Percentiles rank a stretch among this genome's conserved stretches.
phyloP scores from a whole-genome alignment of 805 yeast species.

The Zygoascus tannicola region DNA sequence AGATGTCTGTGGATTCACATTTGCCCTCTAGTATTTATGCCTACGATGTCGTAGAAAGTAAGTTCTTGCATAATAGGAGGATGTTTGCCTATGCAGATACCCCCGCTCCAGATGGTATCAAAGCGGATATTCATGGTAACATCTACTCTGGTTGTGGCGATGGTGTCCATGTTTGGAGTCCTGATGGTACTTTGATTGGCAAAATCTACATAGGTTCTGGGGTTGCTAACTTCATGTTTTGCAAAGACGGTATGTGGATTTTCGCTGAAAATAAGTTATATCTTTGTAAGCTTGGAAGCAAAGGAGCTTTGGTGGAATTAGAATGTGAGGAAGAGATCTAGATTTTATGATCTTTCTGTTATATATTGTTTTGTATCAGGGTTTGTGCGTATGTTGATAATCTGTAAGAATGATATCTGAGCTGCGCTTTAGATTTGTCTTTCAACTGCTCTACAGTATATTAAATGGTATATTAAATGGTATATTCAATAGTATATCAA shows the following conservation, averaged over 20 bases:
- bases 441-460: too few species aligned
- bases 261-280: background rate
- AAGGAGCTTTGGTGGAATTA: background rate
- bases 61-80: slow-evolving; percentile 14
- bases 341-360: too few species aligned
- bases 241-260: slow-evolving; percentile 10
- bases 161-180: slow-evolving; percentile 24
- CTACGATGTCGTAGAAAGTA: slow-evolving; percentile 18
- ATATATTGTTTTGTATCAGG: too few species aligned
- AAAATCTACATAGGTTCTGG: slow-evolving; percentile 21
- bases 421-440: too few species aligned
- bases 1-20: slow-evolving; percentile 2
- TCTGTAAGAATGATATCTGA: too few species aligned
- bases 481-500: too few species aligned
- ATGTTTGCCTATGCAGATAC: slow-evolving; percentile 22
- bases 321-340: background rate
- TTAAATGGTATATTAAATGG: too few species aligned
- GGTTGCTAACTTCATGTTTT: slow-evolving; percentile 23
- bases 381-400: too few species aligned
- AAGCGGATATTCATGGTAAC: slow-evolving; percentile 20
- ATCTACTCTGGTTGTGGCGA: slow-evolving; percentile 25
- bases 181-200: slow-evolving; percentile 20
- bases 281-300: background rate
- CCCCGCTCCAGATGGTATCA: slow-evolving; percentile 26
- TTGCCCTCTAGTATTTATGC: slow-evolving; percentile 22